These are phyloP conservation scores for Ananas comosus DNA, from an alignment of 176 grass and related monocot genomes.

Conservation along the genomic window DNA sequence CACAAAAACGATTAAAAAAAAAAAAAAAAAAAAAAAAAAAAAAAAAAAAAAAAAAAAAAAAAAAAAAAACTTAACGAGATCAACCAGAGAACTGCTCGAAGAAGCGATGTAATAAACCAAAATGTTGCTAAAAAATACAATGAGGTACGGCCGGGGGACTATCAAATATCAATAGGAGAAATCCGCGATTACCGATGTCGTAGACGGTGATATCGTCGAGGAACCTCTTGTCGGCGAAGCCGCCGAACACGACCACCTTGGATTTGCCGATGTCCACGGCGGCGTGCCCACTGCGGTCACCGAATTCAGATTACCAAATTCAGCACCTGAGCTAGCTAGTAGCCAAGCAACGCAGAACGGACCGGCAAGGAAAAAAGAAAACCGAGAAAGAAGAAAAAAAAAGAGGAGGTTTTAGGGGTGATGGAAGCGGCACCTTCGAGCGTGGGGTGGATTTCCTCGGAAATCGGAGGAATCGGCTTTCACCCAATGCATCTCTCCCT, in stretches of 20 bases:
- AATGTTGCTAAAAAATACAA: neutral
- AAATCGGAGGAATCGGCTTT: slow-evolving; percentile 78
- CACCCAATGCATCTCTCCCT: slow-evolving; percentile 72
- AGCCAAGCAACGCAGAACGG: neutral
- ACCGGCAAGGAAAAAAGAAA: neutral
- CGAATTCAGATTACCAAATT: neutral
- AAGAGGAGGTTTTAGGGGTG: neutral
- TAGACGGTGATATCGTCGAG: slow-evolving; percentile 71
- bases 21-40: too few species aligned
- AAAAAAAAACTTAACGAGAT: too few species aligned
- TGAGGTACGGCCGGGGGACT: neutral
- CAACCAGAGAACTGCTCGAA: too few species aligned
- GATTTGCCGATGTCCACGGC: slow-evolving; percentile 68
- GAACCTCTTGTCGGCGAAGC: slow-evolving; percentile 82
- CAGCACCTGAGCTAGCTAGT: neutral
- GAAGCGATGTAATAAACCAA: too few species aligned
- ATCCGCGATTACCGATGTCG: slow-evolving; percentile 37
- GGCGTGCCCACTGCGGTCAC: slow-evolving; percentile 59
- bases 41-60: too few species aligned
- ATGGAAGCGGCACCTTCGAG: slow-evolving; percentile 50
- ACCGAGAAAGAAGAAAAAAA: neutral
- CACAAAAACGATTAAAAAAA: too few species aligned
- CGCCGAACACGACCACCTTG: slow-evolving; percentile 82
- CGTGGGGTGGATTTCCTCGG: slow-evolving; percentile 40
- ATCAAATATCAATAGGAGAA: neutral